Evolutionary conservation across 2,329 filamentous ascomycete genomes (phyloP), one percentile per base, ranked within the genome.

Genomic region (Aureobasidium melanogenum): DNA sequence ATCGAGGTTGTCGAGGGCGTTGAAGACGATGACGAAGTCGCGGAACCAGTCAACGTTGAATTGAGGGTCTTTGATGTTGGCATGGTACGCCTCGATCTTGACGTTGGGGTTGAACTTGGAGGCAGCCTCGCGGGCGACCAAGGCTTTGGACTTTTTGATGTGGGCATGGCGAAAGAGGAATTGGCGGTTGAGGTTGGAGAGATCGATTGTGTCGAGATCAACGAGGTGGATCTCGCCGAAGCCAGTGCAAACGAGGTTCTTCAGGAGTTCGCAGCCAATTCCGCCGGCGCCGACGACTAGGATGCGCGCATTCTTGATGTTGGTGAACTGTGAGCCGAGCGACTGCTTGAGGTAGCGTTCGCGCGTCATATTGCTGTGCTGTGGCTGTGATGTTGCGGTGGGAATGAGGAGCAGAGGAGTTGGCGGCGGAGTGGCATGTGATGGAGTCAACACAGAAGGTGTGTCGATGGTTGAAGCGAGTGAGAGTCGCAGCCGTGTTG

Each of bases 151-250:
- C 74, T 96, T 96, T 76, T 97, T 97, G 76, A 99, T 97, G 71
- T 99, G 94, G 73, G 97, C 92, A 69, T 93, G 88, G 64, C 92
- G 85, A 75, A 99, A 99, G 51, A 99, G 85, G 70, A 99, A 99
- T 74, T 99, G 94, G 60, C 94, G 89, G 69, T 99, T 99, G 55
- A 99, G 82, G 72, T 99, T 99, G 77, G 91, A 96, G 24, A 99
- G 82, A 72, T 99, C 94, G 76, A 99, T 97, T 1, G 94, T 99
- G 74, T 99, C 94, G 63, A 99, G 88, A 74, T 99, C 94, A 67
- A 99, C 91, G 48, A 97, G 87, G 74, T 96, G 89, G 55, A 97
- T 86, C 76, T 96, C 89, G 66, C 91, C 91, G 68, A 96, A 99
- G 67, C 93, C 92, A 46, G 87, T 88, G 52, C 96, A 86, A 47